phyloP scores from a whole-genome alignment of 257 asterid species.

The Salvia splendens region DNA sequence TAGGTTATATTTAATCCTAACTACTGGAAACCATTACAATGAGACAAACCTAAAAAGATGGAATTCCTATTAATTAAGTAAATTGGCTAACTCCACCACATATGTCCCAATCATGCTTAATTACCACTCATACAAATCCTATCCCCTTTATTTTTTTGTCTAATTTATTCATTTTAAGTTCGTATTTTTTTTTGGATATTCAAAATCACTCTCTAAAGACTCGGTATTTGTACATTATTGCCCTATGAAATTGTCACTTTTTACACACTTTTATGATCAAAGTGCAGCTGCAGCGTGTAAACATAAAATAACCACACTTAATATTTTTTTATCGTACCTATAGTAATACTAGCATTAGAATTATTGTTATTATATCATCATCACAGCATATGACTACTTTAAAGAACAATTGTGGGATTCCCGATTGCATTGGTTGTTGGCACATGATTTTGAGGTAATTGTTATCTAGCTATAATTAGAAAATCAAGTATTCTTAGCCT shows the following conservation, averaged over 20 bases:
- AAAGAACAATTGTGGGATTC: not conserved
- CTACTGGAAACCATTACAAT: not conserved
- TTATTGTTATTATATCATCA: too few species aligned
- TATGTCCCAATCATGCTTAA: not conserved
- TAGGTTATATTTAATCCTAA: not conserved
- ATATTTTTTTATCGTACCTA: too few species aligned
- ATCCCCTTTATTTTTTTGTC: not conserved
- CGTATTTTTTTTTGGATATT: not conserved
- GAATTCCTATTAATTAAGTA: conserved; percentile 16
- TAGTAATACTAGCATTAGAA: too few species aligned
- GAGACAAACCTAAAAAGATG: conserved; percentile 10
- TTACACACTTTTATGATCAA: not conserved
- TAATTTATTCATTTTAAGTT: not conserved
- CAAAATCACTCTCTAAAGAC: not conserved
- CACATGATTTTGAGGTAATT: not conserved
- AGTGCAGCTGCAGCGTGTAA: too few species aligned
- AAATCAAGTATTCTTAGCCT: not conserved
- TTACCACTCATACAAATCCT: not conserved
- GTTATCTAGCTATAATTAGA: not conserved
- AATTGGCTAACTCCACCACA: not conserved
- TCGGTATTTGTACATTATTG: not conserved
- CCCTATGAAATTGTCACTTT: not conserved
- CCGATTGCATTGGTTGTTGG: not conserved
- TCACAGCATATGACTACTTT: not conserved
- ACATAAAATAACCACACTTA: too few species aligned